phyloP scores from a whole-genome alignment of 2,329 filamentous ascomycete species.

The Nemania sp. region DNA sequence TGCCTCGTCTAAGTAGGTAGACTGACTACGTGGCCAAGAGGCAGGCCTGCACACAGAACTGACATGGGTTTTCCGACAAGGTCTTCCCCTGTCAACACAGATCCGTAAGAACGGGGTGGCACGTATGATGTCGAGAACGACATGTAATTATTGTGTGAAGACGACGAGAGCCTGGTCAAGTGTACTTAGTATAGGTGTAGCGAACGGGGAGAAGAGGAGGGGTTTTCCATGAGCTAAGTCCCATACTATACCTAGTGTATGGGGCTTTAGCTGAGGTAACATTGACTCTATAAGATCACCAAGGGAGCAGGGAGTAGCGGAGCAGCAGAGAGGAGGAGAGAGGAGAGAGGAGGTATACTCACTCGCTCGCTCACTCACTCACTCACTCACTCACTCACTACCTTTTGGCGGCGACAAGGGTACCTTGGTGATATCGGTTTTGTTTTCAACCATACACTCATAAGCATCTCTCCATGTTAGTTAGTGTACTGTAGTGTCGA shows the following conservation, averaged over 20 bases:
- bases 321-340: constrained; percentile 27
- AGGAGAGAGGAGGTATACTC: neutral
- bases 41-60: constrained; percentile 18
- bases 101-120: constrained; percentile 22
- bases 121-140: constrained; percentile 25
- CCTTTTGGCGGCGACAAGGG: neutral
- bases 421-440: neutral
- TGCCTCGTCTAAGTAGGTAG: constrained; percentile 4
- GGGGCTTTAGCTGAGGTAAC: constrained; percentile 26
- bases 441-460: neutral
- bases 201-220: constrained; percentile 19
- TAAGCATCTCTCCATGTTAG: no score
- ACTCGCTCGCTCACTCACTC: no score
- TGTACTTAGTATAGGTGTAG: constrained; percentile 23
- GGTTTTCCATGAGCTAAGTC: neutral
- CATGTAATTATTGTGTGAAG: constrained; percentile 6
- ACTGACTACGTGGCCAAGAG: constrained; percentile 11
- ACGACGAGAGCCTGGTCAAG: constrained; percentile 23
- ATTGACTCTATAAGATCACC: constrained; percentile 36
- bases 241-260: neutral
- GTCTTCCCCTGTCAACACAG: constrained; percentile 37
- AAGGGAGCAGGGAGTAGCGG: constrained; percentile 1
- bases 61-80: constrained; percentile 22
- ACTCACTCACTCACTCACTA: no score
- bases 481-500: neutral